A percentile compares a stretch with the other conserved stretches of the same genome.
phyloP scores from a whole-genome alignment of 805 yeast species.

The Sporopachydermia lactativora region DNA sequence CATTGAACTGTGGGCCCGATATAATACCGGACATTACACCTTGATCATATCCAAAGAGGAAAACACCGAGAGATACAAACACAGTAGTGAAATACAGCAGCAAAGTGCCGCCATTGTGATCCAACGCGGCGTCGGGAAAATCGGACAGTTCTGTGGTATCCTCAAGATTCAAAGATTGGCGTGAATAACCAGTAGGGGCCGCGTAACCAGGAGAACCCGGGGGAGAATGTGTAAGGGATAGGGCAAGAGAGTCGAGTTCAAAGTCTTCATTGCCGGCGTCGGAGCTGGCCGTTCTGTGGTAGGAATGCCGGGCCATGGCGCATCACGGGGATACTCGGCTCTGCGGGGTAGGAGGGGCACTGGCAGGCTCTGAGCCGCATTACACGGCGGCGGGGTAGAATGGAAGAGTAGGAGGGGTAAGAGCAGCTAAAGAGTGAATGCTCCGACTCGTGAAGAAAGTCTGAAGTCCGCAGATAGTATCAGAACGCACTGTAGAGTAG shows the following conservation, averaged over 20 bases:
- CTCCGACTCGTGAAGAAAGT: too few relatives aligned
- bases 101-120: conserved; percentile 17
- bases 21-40: conserved; percentile 86
- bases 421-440: too few relatives aligned
- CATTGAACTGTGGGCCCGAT: conserved; percentile 55
- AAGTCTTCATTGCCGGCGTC: neutral
- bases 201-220: conserved; percentile 2
- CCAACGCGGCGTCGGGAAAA: conserved; percentile 1
- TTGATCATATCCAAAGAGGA: conserved; percentile 71
- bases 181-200: conserved; percentile 3
- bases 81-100: conserved; percentile 27
- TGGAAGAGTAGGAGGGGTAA: too few relatives aligned
- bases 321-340: too few relatives aligned
- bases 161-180: conserved; percentile 3
- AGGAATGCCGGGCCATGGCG: too few relatives aligned
- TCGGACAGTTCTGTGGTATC: too few relatives aligned
- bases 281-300: too few relatives aligned
- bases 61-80: conserved; percentile 34
- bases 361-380: too few relatives aligned
- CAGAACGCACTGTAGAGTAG: too few relatives aligned
- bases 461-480: too few relatives aligned
- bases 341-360: too few relatives aligned
- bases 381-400: too few relatives aligned
- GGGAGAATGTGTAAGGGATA: conserved; percentile 6
- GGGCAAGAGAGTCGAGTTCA: conserved; percentile 10